Evolutionary conservation across 768 basidiomycete species (phyloP).

Genomic region (Naematelia aurantialba): DNA sequence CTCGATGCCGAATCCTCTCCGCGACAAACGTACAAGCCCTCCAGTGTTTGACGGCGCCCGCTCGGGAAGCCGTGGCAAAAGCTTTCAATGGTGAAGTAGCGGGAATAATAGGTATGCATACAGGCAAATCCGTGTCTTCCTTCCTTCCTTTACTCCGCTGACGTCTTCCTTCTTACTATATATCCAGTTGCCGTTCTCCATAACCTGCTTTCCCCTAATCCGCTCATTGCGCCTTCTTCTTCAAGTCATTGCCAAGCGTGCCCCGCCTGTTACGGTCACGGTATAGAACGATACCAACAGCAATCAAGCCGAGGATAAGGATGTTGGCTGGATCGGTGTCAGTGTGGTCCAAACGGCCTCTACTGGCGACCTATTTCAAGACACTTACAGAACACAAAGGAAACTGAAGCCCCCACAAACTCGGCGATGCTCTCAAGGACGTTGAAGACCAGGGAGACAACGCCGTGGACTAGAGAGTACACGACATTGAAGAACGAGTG

Average conservation of each 20-base stretch:
- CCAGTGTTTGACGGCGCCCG: no score
- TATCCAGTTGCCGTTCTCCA: not conserved
- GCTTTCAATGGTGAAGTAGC: no score
- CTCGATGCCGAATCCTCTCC: no score
- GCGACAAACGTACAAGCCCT: no score
- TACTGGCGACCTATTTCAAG: no score
- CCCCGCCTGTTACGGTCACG: slow-evolving; percentile 29
- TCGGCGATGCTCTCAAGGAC: slow-evolving; percentile 26
- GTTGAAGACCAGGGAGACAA: slow-evolving; percentile 23
- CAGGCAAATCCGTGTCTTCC: not conserved
- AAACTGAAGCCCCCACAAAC: slow-evolving; percentile 31
- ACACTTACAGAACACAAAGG: slow-evolving; percentile 37
- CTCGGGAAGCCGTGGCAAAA: no score
- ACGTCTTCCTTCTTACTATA: not conserved
- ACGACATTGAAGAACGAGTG: slow-evolving; percentile 32
- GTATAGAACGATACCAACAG: slow-evolving; percentile 29
- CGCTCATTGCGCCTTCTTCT: slow-evolving; percentile 9
- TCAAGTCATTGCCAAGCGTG: slow-evolving; percentile 4
- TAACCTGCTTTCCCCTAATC: not conserved
- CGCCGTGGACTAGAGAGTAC: slow-evolving; percentile 26
- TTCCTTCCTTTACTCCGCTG: not conserved
- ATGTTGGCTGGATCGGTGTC: slow-evolving; percentile 30
- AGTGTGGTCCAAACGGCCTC: not conserved
- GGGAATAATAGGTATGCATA: not conserved
- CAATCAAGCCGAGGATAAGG: slow-evolving; percentile 29